These are phyloP conservation scores for Coemansia sp. DNA, from an alignment of 192 early-diverging fungal genomes.

Conservation along the genomic window DNA sequence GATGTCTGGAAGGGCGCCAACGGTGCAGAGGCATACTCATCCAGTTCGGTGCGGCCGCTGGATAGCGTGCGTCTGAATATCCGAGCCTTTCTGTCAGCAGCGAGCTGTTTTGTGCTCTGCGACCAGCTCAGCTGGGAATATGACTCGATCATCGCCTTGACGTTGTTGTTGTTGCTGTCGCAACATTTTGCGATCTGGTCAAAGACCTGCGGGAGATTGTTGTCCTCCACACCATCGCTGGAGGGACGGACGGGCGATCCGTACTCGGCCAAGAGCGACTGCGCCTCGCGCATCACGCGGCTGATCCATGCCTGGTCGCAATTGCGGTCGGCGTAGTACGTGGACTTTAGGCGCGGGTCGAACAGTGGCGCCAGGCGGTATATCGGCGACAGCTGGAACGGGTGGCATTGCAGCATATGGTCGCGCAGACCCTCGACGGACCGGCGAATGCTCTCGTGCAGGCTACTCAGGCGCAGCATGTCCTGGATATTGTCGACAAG, in stretches of 20 bases:
- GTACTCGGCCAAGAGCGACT: slow-evolving; percentile 31
- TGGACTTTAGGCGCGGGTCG: slow-evolving; percentile 48
- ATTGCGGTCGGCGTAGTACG: slow-evolving; percentile 46
- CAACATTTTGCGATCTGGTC: slow-evolving; percentile 3
- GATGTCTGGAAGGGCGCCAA: slow-evolving; percentile 31
- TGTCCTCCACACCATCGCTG: not conserved
- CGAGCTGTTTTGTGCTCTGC: slow-evolving; percentile 21
- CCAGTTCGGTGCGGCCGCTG: slow-evolving; percentile 44
- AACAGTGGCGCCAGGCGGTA: slow-evolving; percentile 54
- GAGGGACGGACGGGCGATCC: slow-evolving; percentile 8
- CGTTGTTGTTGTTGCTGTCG: slow-evolving; percentile 22
- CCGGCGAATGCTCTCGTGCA: slow-evolving; percentile 29
- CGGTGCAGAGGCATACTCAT: slow-evolving; percentile 43
- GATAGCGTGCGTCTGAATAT: slow-evolving; percentile 40
- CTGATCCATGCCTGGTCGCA: slow-evolving; percentile 36
- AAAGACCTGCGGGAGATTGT: slow-evolving; percentile 18
- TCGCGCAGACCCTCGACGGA: slow-evolving; percentile 40
- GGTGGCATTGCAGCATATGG: slow-evolving; percentile 46
- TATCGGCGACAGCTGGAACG: slow-evolving; percentile 55
- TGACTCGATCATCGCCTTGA: slow-evolving; percentile 31
- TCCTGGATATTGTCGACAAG: slow-evolving; percentile 35
- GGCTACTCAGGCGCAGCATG: slow-evolving; percentile 24
- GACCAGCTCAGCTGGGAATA: slow-evolving; percentile 34
- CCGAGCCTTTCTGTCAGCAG: slow-evolving; percentile 36
- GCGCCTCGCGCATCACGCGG: slow-evolving; percentile 46